Base-by-base conservation (phyloP, 2,329 filamentous ascomycete species). In the Calonectria pteridis region DNA sequence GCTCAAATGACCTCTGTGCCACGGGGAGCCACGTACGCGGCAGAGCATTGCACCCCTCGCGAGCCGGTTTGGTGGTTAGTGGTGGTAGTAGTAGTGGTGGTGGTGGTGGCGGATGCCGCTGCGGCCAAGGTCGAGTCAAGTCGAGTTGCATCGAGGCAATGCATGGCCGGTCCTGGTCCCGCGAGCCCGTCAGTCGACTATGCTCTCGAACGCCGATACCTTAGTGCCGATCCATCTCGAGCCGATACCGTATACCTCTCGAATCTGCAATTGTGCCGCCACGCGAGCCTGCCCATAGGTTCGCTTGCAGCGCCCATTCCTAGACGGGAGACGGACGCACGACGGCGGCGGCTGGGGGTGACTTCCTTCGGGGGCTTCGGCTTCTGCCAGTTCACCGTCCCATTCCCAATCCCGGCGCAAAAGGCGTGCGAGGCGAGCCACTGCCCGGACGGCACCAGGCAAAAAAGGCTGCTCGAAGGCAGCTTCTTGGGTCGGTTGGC, bases 391-490 rank as follows among this genome's bases (percentile, higher is more conserved):
- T 11, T 40, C 66, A 51, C 66, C 40, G 18, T 40, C 58, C 50
- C n/a, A 46, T 23, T 46, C 20, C 43, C 20, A 13, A 46, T 46
- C 43, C 43, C n/a, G 43, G 43, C 43, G 43, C 10, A 46, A 46
- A 46, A 46, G 43, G 11, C 43, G 43, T 23, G 43, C 43, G 43
- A 46, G 18, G 26, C 40, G 64, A 64, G 68, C 40, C 59, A 51
- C 68, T 43, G 58, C 37, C 50, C 31, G 23, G 50, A 23, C 35
- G 33, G 50, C 35, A 62, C 37, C 31, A 35, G 66, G 31, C 37
- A 53, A 37, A 53, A 37, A 70, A 50, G 78, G 78, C 80, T 77
- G 75, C 77, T 80, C 77, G 71, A 76, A 77, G 78, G 79, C 80
- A 68, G 73, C 70, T 75, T 80, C 53, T 70, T 71, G 75, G 50